Evolutionary conservation across 208 protist species (phyloP), one percentile per base, ranked within the genome.

Genomic region (Acanthamoeba lenticulata): DNA sequence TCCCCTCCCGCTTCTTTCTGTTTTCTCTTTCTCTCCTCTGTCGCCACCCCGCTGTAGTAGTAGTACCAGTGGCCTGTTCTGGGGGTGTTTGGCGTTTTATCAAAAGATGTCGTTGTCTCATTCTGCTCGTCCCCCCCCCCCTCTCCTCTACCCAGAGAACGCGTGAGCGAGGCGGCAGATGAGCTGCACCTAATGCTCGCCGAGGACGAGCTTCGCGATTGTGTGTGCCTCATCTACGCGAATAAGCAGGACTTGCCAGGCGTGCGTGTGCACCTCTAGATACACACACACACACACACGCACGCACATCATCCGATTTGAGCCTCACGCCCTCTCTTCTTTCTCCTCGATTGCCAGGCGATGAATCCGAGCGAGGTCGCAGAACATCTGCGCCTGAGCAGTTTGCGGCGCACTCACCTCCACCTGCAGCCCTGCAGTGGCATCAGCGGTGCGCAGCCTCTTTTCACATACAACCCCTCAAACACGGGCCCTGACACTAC

Each of bases 241-340:
- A 99, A 99, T 96, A 99, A 99, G 94, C 98, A 99, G 95, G 97
- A 98, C 95, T 72, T 98, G 90, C 97, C 97, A 11, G 7, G 24
- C 24, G 85, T 69, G 42, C 6, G 4, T 4, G 7, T 38, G 21
- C 52, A n/a, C 47, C 15, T 44, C 83, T 52, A 72, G 13, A 7
- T 32, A 21, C 11, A 90, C 34, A 5, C 40, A 74, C 32, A 74
- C 11, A 24, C 65, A 38, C 34, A 74, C 34, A 38, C 11, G 7
- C 65, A 5, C 17, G 34, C 5, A 5, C 11, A 11, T 17, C 44
- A 40, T 67, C 21, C 4, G 5, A 11, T 9, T 90, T 67, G 29
- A 17, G 9, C 7, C 2, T 65, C n/a, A 42, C 19, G 6, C 27
- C 24, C 34, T 19, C 47, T 52, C 19, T 34, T 9, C 77, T 45